Base-by-base conservation (phyloP, 768 basidiomycete genomes). In the Collybia mongolica region DNA sequence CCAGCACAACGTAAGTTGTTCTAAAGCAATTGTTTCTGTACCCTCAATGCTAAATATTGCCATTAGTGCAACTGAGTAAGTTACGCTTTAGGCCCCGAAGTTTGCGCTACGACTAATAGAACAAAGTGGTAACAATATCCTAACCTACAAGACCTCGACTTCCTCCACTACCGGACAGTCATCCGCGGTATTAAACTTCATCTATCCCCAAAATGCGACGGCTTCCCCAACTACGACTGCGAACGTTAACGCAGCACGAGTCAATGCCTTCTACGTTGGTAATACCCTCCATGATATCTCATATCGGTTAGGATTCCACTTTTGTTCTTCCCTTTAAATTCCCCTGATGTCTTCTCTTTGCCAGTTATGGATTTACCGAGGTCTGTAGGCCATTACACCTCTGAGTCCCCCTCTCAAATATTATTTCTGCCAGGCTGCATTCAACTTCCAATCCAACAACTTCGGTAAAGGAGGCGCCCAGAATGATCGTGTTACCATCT, bases 241-340 rank as follows among this genome's bases (percentile, higher is more conserved):
- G 42, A 80, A 82, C 62, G 54, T 78, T 41, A 71, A 80, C 46
- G 75, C 81, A 24, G 81, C 81, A 2, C 68, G 75, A 19, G 75
- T 75, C 6, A 79, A 79, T 54, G 69, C 70, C 15, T 85, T 85
- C 68, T 86, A 81, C 65, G 62, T 83, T 38, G 75, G 76, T 60
- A 87, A 86, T 70, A 70, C 72, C 46, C 68, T 81, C 52, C 82
- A 86, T 62, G 82, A 84, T 58, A 47, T 68, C 35, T 52, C 61
- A 19, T 75, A 80, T 61, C 61, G 66, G 51, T 71, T 74, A 48
- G 77, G 76, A 14, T 22, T 19, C 8, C 38, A 19, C 36, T 20
- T 35, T 18, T 20, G 28, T 18, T 20, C 22, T 6, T 41, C 9
- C 17, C 14, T 32, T 3, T 6, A 32, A 32, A 12, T 3, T 6